Evolutionary conservation across 495 filamentous ascomycete genomes (phyloP), one percentile per base, ranked within the genome.

Genomic region (Trichoderma reesei): DNA sequence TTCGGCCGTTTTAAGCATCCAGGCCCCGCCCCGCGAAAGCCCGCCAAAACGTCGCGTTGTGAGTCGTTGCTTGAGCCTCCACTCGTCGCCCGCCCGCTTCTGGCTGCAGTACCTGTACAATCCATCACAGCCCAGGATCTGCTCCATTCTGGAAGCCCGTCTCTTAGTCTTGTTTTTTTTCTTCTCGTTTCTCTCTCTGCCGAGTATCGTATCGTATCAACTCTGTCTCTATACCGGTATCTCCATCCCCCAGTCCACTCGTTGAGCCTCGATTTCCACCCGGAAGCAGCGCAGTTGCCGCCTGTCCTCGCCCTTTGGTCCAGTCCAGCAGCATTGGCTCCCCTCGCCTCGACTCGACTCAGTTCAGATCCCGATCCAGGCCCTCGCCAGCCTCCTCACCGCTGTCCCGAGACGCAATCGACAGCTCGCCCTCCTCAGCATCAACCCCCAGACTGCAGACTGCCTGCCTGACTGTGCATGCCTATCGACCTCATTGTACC

Each of bases 1-100:
- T 56, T 56, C 16, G 5, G 10, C 10, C 26, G 11, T 56, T 56
- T 2, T 4, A 11, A n/a, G 51, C 51, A 31, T 20, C 51, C 31
- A 56, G 20, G 20, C 51, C 51, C 51, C 13, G 51, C 51, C 26
- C 51, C 51, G 51, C 51, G 51, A 56, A 14, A 13, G 8, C 4
- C 51, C 51, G 51, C 51, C 20, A n/a, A 56, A 56, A 56, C 51
- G 51, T 56, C 51, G 51, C 51, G 51, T 56, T 56, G 20, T 56
- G 51, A 56, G 51, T 56, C 51, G 51, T 56, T 26, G 51, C 13
- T 56, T 54, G 26, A n/a, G 51, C 51, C 20, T 31, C 51, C 51
- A 56, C 51, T 56, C 51, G 51, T 56, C 51, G 51, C 51, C 51
- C 20, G 51, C 51, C 51, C 51, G 26, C 51, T 56, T 56, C 51